These are phyloP conservation scores for Debaryomycetaceae sp. DNA, from an alignment of 1,139 yeast genomes.

Conservation along the genomic window DNA sequence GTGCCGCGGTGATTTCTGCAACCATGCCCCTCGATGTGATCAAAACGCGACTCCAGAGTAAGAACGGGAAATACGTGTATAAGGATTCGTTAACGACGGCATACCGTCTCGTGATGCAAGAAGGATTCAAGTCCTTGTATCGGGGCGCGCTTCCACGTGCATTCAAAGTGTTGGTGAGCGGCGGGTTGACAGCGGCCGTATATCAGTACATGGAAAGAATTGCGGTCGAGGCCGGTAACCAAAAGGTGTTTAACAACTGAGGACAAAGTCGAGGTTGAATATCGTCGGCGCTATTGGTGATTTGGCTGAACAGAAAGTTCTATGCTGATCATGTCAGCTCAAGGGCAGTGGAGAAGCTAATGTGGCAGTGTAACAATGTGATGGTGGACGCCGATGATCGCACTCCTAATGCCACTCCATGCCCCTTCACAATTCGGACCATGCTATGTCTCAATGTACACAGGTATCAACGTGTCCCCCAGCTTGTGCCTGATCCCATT, in stretches of 20 bases:
- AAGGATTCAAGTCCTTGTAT: constrained; percentile 59
- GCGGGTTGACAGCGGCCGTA: constrained; percentile 65
- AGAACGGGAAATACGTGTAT: constrained; percentile 50
- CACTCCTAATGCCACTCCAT: too few species aligned
- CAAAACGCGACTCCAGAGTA: constrained; percentile 81
- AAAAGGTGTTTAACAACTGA: constrained; percentile 34
- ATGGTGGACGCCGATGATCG: too few species aligned
- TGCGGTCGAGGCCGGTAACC: constrained; percentile 36
- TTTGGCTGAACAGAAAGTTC: neutral
- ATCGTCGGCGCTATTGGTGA: too few species aligned
- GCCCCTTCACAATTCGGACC: too few species aligned
- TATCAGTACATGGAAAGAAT: constrained; percentile 51
- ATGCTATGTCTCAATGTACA: constrained; percentile 24
- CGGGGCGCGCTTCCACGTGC: constrained; percentile 75
- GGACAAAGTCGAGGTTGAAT: too few species aligned
- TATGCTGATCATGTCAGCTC: too few species aligned
- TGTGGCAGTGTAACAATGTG: too few species aligned
- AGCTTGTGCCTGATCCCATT: constrained; percentile 41
- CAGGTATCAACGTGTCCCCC: constrained; percentile 41
- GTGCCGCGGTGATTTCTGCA: constrained; percentile 55
- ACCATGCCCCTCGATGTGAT: constrained; percentile 92
- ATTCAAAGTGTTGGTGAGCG: constrained; percentile 66
- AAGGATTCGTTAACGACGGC: constrained; percentile 66
- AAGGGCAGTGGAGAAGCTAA: too few species aligned
- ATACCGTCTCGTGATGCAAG: constrained; percentile 56